phyloP scores from a whole-genome alignment of 176 grass and related monocot species.

The barley (Hordeum vulgare) region MorexV3_pseudomolecules_assembly NC_058519.1:95491609-95492108 shows the following conservation, averaged over 20 bases:
- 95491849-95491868: not conserved
- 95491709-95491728: conserved; percentile 61
- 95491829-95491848: too few relatives aligned
- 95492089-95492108: too few relatives aligned
- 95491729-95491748: not conserved
- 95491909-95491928: not conserved
- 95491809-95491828: too few relatives aligned
- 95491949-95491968: not conserved
- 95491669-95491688: conserved; percentile 55
- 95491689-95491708: conserved; percentile 52
- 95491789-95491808: too few relatives aligned
- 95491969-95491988: not conserved
- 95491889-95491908: not conserved
- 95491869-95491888: not conserved
- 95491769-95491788: too few relatives aligned
- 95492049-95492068: not conserved
- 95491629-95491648: conserved; percentile 33
- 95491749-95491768: not conserved
- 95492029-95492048: conserved; percentile 12
- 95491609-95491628: conserved; percentile 28
- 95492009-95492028: not conserved
- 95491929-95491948: not conserved
- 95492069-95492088: too few relatives aligned
- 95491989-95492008: not conserved
- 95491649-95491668: conserved; percentile 47